Percentiles rank a stretch among this genome's conserved stretches.
phyloP scores from a whole-genome alignment of 2,329 filamentous ascomycete genomes.

The Chaetomiaceae sp. region DNA sequence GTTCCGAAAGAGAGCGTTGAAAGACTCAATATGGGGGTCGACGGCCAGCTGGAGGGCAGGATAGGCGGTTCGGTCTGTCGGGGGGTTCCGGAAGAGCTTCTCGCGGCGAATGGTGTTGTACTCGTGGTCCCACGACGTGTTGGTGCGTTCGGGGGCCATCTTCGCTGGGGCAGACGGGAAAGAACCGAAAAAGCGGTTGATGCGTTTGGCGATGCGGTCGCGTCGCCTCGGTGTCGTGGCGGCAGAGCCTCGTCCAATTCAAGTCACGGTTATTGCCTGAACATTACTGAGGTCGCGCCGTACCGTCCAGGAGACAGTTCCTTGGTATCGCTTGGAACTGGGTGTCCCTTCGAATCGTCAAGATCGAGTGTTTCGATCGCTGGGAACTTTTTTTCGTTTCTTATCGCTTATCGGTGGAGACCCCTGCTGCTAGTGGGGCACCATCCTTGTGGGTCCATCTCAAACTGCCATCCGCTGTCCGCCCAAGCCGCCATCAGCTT shows the following conservation, averaged over 20 bases:
- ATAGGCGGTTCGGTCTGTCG: conserved; percentile 81
- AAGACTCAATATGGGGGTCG: conserved; percentile 88
- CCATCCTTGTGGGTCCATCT: background rate
- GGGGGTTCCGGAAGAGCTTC: conserved; percentile 82
- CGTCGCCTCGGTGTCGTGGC: conserved; percentile 2
- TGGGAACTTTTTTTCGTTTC: conserved; percentile 22
- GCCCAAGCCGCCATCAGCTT: no score
- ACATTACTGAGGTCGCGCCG: conserved; percentile 2
- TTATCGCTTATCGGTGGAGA: conserved; percentile 27
- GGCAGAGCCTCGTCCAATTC: conserved; percentile 1
- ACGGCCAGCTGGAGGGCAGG: conserved; percentile 82
- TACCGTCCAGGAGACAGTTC: background rate
- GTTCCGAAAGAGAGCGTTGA: conserved; percentile 80
- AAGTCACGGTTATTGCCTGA: background rate
- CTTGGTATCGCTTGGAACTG: background rate
- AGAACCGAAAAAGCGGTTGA: background rate
- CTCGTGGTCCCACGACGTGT: conserved; percentile 73
- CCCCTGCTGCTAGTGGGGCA: background rate
- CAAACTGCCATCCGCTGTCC: no score
- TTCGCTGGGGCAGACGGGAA: conserved; percentile 13
- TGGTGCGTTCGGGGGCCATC: conserved; percentile 45
- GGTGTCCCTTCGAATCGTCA: background rate
- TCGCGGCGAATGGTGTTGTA: conserved; percentile 85
- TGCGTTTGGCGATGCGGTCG: background rate
- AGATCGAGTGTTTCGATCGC: background rate